Evolutionary conservation across 139 green algal species (phyloP).

Genomic region (Eudorina sp.): DNA sequence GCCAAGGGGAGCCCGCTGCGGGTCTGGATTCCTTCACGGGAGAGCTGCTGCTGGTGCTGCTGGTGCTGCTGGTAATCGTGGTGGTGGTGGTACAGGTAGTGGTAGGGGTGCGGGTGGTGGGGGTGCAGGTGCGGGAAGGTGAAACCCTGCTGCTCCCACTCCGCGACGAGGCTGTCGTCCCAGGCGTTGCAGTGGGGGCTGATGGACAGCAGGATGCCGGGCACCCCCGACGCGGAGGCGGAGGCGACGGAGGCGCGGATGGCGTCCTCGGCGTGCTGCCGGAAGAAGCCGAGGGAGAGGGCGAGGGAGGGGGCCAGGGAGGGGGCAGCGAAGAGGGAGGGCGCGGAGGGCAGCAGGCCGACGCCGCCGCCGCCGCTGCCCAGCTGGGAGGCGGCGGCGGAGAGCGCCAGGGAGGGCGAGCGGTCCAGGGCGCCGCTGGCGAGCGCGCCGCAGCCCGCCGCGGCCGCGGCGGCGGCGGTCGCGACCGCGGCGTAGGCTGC

Average conservation of each 20-base stretch:
- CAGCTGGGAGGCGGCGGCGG: neutral
- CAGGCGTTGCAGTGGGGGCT: slow-evolving; percentile 48
- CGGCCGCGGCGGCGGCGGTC: neutral
- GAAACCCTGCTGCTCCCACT: slow-evolving; percentile 43
- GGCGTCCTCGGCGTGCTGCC: neutral
- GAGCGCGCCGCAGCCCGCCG: neutral
- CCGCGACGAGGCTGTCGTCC: slow-evolving; percentile 31
- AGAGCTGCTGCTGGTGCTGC: neutral
- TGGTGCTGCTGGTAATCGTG: slow-evolving; percentile 4
- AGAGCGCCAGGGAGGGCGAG: neutral
- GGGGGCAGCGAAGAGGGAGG: neutral
- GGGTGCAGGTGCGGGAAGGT: slow-evolving; percentile 9
- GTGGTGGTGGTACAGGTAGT: neutral
- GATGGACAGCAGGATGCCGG: slow-evolving; percentile 45
- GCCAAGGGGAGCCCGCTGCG: too few species aligned
- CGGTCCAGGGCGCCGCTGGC: neutral
- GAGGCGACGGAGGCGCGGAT: slow-evolving; percentile 19
- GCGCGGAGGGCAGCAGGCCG: neutral
- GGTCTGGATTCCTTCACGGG: too few species aligned
- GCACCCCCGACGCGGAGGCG: slow-evolving; percentile 21
- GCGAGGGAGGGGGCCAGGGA: neutral
- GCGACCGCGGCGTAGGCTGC: neutral
- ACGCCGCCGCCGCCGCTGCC: neutral
- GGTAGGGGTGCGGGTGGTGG: too few species aligned
- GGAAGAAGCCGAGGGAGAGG: slow-evolving; percentile 39